Conservation (phyloP, 2,329 filamentous ascomycete species). For the Epichloe scottii region DNA sequence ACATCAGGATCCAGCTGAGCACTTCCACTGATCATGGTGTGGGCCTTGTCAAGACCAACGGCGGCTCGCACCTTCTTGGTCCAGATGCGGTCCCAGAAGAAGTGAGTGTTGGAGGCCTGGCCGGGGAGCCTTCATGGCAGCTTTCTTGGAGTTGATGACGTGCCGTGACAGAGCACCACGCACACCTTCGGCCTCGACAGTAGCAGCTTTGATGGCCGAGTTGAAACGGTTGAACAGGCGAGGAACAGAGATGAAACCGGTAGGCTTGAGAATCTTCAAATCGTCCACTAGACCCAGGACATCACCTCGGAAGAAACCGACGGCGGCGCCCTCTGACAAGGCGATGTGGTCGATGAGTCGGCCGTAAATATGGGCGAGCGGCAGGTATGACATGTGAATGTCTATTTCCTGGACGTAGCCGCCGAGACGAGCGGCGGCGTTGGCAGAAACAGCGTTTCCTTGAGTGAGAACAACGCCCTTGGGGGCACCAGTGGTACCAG, state of each 20-base stretch:
- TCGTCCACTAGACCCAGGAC: conserved; percentile 80
- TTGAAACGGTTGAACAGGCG: conserved; percentile 87
- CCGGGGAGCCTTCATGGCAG: conserved; percentile 61
- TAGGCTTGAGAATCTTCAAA: conserved; percentile 74
- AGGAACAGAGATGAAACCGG: conserved; percentile 76
- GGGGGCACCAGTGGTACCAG: conserved; percentile 69
- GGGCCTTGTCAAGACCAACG: conserved; percentile 63
- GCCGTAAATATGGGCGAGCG: conserved; percentile 87
- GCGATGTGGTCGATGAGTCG: conserved; percentile 68
- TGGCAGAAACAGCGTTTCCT: conserved; percentile 62
- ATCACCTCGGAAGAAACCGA: conserved; percentile 93
- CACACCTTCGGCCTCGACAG: conserved; percentile 66
- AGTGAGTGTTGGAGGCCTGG: conserved; percentile 66
- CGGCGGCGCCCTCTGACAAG: conserved; percentile 56
- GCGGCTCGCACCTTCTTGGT: conserved; percentile 74
- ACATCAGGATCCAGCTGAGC: conserved; percentile 82
- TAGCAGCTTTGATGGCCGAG: conserved; percentile 66
- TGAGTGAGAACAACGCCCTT: conserved; percentile 82
- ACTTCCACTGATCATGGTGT: conserved; percentile 72
- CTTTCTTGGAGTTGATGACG: conserved; percentile 68
- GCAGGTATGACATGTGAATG: conserved; percentile 73
- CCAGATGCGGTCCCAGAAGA: conserved; percentile 80
- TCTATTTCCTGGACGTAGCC: conserved; percentile 40
- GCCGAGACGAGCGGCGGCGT: conserved; percentile 46
- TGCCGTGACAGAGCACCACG: conserved; percentile 71